Evolutionary conservation across 805 yeast genomes (phyloP).

Genomic region (Schizosaccharomyces octosporus): DNA sequence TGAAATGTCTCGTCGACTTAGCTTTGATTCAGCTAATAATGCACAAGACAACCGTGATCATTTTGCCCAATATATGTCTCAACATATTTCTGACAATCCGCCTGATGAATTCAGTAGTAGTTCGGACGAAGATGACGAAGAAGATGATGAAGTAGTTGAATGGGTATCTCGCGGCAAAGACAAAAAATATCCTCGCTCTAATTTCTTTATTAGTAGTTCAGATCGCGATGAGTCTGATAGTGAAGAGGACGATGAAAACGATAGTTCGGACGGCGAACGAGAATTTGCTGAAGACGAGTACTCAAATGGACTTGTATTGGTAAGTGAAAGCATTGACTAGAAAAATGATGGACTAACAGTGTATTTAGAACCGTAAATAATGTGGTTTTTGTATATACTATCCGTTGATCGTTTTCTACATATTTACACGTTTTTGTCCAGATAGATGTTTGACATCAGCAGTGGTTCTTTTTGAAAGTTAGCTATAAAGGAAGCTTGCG

Average conservation of each 20-base stretch:
- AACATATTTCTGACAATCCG: conserved; percentile 34
- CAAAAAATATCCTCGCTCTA: neutral
- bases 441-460: too few species aligned
- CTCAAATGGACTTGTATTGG: neutral
- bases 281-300: neutral
- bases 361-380: too few species aligned
- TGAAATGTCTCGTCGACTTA: conserved; percentile 17
- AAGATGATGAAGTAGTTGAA: conserved; percentile 16
- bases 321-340: neutral
- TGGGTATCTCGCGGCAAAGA: neutral
- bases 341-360: neutral
- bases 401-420: too few species aligned
- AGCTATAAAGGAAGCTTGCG: too few species aligned
- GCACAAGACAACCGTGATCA: conserved; percentile 14
- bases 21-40: conserved; percentile 14
- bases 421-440: too few species aligned
- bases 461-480: too few species aligned
- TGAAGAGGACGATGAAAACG: neutral
- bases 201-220: neutral
- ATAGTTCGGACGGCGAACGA: neutral
- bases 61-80: conserved; percentile 52
- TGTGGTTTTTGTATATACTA: too few species aligned
- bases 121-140: conserved; percentile 36
- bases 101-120: conserved; percentile 27
- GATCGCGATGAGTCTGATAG: neutral